Base-by-base conservation (phyloP, 2,329 filamentous ascomycete species). In the Ambrosiella cleistominuta region DNA sequence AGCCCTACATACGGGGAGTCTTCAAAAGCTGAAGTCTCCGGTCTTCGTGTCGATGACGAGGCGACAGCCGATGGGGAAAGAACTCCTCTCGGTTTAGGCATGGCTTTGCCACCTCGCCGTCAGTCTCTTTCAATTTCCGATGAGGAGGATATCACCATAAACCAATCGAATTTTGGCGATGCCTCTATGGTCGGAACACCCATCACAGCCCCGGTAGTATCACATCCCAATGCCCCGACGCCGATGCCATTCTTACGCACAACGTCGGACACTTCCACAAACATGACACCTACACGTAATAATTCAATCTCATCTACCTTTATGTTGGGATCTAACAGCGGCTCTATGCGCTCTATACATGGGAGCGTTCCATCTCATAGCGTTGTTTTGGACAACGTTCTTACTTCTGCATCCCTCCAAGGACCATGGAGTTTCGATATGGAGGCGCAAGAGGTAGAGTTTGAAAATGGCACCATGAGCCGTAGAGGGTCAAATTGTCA, bases 351-450 rank as follows among this genome's bases (percentile, higher is more conserved):
- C 62, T 53, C 40, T 64, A 65, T 42, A 68, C 64, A 74, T 57
- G 80, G 80, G 17, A 72, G 72, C 57, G 81, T 83, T 19, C 71
- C 75, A 59, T 77, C 81, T 39, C 78, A 80, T 58, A 78, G 70
- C 59, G 75, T 81, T 39, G 50, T 57, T 15, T 13, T 59, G n/a
- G 57, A 59, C 27, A 53, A 56, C 17, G 57, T 59, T 12, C 52
- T 53, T 27, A 56, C 44, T 19, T 55, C 52, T 38, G 35, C 42
- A 15, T 42, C 57, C 5, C 37, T 53, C 45, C 52, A 47, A 7
- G 52, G 54, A 40, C 53, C 38, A 37, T 35, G 45, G 13, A 47
- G 47, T 13, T 45, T 59, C 12, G 57, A 59, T 52, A 53, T 49
- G 6, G 57, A 59, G 37, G 57, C 52, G 19, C 57, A 59, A n/a